Percentiles rank a stretch among this genome's conserved stretches.
Conservation (phyloP, 164 flowering plant species). For the Dillenia suffruticosa region DNA sequence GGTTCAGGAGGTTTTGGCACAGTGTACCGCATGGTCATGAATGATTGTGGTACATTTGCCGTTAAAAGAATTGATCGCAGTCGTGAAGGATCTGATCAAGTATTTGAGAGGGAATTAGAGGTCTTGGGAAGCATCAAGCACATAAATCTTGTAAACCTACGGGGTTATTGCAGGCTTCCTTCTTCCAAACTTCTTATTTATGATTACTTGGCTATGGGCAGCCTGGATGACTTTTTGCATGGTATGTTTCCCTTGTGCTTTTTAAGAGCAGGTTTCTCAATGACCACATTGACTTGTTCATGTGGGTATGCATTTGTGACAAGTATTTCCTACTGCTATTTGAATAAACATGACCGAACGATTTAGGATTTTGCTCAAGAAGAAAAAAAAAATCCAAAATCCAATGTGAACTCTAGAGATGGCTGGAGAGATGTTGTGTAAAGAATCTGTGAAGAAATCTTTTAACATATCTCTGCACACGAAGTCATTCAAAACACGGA, state of each 20-base stretch:
- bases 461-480: too few species aligned
- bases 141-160: conserved; percentile 79
- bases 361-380: neutral
- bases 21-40: conserved; percentile 92
- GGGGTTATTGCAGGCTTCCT: conserved; percentile 88
- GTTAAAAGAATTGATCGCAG: conserved; percentile 80
- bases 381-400: too few species aligned
- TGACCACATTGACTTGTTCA: neutral
- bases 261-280: neutral
- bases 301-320: neutral
- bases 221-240: conserved; percentile 82
- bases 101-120: conserved; percentile 89
- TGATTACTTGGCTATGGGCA: conserved; percentile 82
- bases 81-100: conserved; percentile 79
- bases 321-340: too few species aligned
- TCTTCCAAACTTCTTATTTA: conserved; percentile 84
- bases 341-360: neutral
- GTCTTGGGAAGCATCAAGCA: conserved; percentile 92
- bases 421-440: too few species aligned
- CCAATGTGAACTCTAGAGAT: too few species aligned
- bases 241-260: conserved; percentile 33
- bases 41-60: conserved; percentile 85
- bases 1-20: conserved; percentile 98
- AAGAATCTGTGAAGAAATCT: too few species aligned
- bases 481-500: too few species aligned